These are phyloP conservation scores for Botrytis byssoidea DNA, from an alignment of 2,329 filamentous ascomycete species.

Conservation along the genomic window DNA sequence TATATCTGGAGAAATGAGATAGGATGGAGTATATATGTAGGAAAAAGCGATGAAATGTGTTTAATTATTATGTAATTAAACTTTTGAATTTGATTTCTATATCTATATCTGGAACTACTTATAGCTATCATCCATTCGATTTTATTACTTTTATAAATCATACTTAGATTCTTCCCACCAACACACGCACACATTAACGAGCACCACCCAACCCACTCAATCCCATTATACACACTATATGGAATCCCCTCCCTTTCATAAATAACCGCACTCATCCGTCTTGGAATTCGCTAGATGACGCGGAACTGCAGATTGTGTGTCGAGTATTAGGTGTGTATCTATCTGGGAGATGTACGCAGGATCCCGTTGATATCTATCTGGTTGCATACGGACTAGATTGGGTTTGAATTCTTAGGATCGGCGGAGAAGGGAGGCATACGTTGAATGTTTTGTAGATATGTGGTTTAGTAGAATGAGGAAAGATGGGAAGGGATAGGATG, in stretches of 20 bases:
- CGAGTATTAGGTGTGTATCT: neutral
- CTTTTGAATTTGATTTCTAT: neutral
- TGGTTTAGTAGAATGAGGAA: too few relatives aligned
- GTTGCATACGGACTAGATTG: neutral
- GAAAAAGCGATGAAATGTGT: too few relatives aligned
- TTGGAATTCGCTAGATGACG: neutral
- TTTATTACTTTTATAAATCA: neutral
- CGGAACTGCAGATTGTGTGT: neutral
- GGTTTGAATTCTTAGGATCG: too few relatives aligned
- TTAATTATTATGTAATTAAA: too few relatives aligned
- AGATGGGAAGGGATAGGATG: neutral
- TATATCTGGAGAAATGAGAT: neutral
- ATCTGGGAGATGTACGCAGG: neutral
- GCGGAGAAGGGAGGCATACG: too few relatives aligned
- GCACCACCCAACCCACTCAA: neutral
- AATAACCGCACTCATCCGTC: neutral
- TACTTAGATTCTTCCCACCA: neutral
- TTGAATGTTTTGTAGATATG: too few relatives aligned
- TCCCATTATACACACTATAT: neutral
- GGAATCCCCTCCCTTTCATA: neutral
- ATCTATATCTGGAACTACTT: too few relatives aligned
- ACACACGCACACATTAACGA: neutral
- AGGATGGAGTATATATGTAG: too few relatives aligned
- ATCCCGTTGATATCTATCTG: neutral
- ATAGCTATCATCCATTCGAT: too few relatives aligned